These are phyloP conservation scores for Carallia pectinifolia DNA, from an alignment of 345 rosid species.

Conservation along the genomic window DNA sequence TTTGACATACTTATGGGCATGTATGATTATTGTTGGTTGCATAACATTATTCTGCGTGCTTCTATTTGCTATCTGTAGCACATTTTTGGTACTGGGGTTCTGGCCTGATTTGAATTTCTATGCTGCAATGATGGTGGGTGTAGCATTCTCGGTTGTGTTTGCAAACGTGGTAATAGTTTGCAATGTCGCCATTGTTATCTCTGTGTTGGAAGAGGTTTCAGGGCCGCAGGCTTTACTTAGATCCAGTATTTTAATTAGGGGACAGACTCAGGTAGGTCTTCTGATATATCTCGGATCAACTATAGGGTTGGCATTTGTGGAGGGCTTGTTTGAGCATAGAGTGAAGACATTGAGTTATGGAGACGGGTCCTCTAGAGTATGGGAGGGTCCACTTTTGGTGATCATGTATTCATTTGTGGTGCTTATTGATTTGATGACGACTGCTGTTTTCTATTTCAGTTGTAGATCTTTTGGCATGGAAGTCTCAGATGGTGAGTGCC, in stretches of 20 bases:
- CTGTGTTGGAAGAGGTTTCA: constrained; percentile 85
- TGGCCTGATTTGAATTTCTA: constrained; percentile 56
- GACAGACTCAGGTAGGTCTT: constrained; percentile 90
- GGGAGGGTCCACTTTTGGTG: constrained; percentile 92
- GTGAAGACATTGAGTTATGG: constrained; percentile 87
- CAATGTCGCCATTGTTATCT: constrained; percentile 67
- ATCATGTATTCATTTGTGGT: constrained; percentile 84
- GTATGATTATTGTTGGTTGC: constrained; percentile 57
- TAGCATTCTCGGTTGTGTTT: constrained; percentile 71
- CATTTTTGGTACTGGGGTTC: constrained; percentile 51
- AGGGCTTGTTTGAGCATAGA: constrained; percentile 91
- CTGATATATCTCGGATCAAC: constrained; percentile 81
- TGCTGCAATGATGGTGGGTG: constrained; percentile 51
- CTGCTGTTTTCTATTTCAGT: constrained; percentile 80
- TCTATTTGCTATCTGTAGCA: constrained; percentile 53
- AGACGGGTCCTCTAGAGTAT: constrained; percentile 82
- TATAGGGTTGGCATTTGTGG: constrained; percentile 69
- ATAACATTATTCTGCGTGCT: constrained; percentile 63
- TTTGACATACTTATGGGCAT: constrained; percentile 66
- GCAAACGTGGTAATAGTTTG: constrained; percentile 72
- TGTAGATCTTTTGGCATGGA: constrained; percentile 63
- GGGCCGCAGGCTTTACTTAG: constrained; percentile 67
- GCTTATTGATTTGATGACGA: constrained; percentile 86
- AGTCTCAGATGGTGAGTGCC: constrained; percentile 40
- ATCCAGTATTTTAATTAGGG: constrained; percentile 64